Evolutionary conservation across 441 rosid genomes (phyloP).

Genomic region (Pelargonium fulgidum): DNA sequence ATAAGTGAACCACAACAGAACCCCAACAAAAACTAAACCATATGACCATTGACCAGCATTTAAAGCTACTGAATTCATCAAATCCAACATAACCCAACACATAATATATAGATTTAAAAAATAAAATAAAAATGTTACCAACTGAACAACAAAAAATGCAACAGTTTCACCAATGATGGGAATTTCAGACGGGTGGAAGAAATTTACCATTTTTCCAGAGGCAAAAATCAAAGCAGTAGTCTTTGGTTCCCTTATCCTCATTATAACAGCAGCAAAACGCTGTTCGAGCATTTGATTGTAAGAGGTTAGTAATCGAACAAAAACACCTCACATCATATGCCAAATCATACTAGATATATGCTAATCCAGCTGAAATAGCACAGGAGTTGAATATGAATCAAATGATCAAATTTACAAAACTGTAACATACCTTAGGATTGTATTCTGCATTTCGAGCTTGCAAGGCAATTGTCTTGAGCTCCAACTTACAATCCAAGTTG

Average conservation of each 20-base stretch:
- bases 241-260: conserved; percentile 86
- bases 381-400: too few relatives aligned
- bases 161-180: not conserved
- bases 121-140: too few relatives aligned
- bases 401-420: not conserved
- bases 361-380: too few relatives aligned
- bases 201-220: conserved; percentile 77
- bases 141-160: not conserved
- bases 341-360: too few relatives aligned
- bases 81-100: too few relatives aligned
- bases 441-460: conserved; percentile 98
- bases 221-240: conserved; percentile 83
- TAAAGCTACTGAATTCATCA: too few relatives aligned
- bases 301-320: not conserved
- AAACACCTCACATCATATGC: too few relatives aligned
- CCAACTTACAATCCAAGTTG: conserved; percentile 90
- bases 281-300: conserved; percentile 23
- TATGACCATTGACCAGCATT: too few relatives aligned
- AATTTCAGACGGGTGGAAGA: not conserved
- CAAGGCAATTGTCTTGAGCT: conserved; percentile 88
- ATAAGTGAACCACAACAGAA: too few relatives aligned
- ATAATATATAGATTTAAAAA: too few relatives aligned
- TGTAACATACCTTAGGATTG: conserved; percentile 74
- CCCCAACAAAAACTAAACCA: too few relatives aligned
- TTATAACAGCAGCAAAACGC: conserved; percentile 92